phyloP scores from a whole-genome alignment of 441 rosid genomes.

The Rhodomyrtus psidioides region DNA sequence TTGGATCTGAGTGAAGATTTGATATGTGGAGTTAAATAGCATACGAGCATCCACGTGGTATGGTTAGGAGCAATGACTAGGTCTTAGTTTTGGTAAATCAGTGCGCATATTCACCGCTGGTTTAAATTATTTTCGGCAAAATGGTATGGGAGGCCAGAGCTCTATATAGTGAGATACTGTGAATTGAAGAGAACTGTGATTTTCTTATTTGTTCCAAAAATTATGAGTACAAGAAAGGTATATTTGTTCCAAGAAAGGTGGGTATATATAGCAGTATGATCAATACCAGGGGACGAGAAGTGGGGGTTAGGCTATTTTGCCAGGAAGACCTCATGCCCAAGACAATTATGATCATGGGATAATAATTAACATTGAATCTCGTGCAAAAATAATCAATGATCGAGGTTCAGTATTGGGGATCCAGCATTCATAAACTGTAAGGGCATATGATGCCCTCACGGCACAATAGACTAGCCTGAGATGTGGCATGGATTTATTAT shows the following conservation, averaged over 20 bases:
- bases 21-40: background rate
- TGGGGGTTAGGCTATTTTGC: background rate
- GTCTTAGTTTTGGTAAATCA: background rate
- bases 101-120: background rate
- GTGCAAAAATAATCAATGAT: background rate
- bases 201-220: background rate
- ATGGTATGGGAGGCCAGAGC: background rate
- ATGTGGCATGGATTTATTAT: background rate
- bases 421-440: background rate
- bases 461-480: background rate
- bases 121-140: background rate
- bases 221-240: background rate
- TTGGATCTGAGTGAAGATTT: background rate
- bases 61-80: background rate
- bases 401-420: background rate
- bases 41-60: background rate
- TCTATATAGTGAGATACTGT: background rate
- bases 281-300: background rate
- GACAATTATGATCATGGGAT: background rate
- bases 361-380: background rate
- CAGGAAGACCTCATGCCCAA: background rate
- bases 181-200: background rate
- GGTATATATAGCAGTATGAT: background rate
- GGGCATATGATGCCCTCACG: background rate
- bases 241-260: background rate